Evolutionary conservation across 2,329 filamentous ascomycete species (phyloP).

Genomic region (Trichoderma simmonsii): DNA sequence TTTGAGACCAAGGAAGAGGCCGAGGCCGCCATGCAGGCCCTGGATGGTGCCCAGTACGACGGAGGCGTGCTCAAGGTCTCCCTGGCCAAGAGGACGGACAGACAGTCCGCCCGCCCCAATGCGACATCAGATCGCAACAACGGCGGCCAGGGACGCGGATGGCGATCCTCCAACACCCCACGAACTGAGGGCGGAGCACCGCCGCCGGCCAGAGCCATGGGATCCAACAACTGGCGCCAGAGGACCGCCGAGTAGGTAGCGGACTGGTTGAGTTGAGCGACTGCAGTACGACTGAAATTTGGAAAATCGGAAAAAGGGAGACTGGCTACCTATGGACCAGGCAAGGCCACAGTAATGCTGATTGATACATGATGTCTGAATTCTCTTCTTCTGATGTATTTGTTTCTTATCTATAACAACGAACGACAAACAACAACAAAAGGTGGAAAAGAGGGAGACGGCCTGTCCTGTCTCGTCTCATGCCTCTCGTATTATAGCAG

Average conservation of each 20-base stretch:
- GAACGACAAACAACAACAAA: neutral
- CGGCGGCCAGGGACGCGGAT: neutral
- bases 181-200: neutral
- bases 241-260: neutral
- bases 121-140: neutral
- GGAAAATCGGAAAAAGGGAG: neutral
- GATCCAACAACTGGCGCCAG: slow-evolving; percentile 17
- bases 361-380: neutral
- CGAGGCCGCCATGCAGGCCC: slow-evolving; percentile 41
- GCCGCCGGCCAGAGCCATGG: slow-evolving; percentile 14
- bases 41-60: slow-evolving; percentile 25
- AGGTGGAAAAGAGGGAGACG: neutral
- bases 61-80: slow-evolving; percentile 25
- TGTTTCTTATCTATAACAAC: neutral
- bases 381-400: slow-evolving; percentile 1
- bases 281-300: neutral
- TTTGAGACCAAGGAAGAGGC: slow-evolving; percentile 55
- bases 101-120: slow-evolving; percentile 7
- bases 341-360: neutral
- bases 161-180: slow-evolving; percentile 6
- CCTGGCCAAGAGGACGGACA: slow-evolving; percentile 16
- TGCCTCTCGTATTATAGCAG: neutral
- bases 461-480: neutral
- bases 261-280: neutral
- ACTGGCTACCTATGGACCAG: neutral